These are phyloP conservation scores for Metarhizium humberi DNA, from an alignment of 2,329 filamentous ascomycete genomes.

Conservation along the genomic window DNA sequence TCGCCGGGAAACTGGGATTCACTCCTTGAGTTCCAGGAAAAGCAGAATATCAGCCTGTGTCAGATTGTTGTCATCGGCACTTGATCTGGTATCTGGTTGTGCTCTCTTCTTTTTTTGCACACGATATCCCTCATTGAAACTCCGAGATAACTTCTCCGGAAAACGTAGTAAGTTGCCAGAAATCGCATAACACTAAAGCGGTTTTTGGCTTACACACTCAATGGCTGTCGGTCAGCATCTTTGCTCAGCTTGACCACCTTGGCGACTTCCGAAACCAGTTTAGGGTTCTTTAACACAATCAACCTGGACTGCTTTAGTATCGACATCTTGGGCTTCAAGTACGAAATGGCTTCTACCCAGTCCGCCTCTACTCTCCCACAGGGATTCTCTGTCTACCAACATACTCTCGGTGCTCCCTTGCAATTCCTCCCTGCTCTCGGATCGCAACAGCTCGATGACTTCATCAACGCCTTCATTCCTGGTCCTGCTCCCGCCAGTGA, in stretches of 20 bases:
- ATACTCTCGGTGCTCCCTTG: conserved; percentile 44
- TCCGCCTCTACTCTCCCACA: conserved; percentile 21
- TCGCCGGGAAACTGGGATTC: background rate
- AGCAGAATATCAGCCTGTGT: background rate
- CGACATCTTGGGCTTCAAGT: background rate
- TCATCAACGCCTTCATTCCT: conserved; percentile 49
- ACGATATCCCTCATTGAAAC: background rate
- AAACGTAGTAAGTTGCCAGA: background rate
- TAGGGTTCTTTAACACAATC: conserved; percentile 3
- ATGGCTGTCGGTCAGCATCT: background rate
- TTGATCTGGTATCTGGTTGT: background rate
- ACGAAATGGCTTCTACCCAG: conserved; percentile 17
- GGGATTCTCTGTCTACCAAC: conserved; percentile 53
- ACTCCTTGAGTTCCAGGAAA: background rate
- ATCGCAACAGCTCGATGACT: conserved; percentile 48
- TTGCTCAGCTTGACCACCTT: background rate
- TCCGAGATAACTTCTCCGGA: background rate
- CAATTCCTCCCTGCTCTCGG: conserved; percentile 60
- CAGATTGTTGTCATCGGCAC: background rate
- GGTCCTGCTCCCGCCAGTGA: conserved; percentile 44
- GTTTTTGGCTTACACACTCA: conserved; percentile 1
- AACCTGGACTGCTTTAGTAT: background rate
- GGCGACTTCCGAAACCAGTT: background rate
- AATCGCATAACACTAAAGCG: background rate
- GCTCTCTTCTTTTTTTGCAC: background rate